A percentile compares a stretch with the other conserved stretches of the same genome.
phyloP scores from a whole-genome alignment of 108 stramenopile species.

The Asterionellopsis glacialis region DNA sequence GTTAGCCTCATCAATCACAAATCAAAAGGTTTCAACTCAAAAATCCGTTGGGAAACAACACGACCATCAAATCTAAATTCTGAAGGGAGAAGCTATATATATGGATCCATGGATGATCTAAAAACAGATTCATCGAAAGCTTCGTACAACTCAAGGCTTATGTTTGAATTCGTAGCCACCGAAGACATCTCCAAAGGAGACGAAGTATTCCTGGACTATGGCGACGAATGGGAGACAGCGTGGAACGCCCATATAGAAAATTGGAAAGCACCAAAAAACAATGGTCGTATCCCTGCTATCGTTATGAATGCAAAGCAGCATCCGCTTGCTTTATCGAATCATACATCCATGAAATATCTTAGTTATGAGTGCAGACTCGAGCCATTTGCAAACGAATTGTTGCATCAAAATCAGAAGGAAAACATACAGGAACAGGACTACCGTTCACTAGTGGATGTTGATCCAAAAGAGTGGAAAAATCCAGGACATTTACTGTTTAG shows the following conservation, averaged over 20 bases:
- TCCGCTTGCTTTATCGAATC: background rate
- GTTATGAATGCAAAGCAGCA: background rate
- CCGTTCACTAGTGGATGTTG: too few relatives aligned
- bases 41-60: conserved; percentile 27
- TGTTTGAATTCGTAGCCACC: conserved; percentile 7
- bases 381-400: conserved; percentile 4
- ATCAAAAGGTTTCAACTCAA: conserved; percentile 26
- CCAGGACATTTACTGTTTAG: too few relatives aligned
- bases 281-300: background rate
- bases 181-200: conserved; percentile 33
- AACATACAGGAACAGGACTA: too few relatives aligned
- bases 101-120: background rate
- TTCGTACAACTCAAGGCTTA: too few relatives aligned
- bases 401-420: background rate
- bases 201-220: conserved; percentile 54
- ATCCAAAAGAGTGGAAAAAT: too few relatives aligned
- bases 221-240: conserved; percentile 24
- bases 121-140: background rate
- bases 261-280: background rate
- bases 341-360: conserved; percentile 6
- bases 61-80: background rate
- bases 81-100: background rate
- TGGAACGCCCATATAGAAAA: too few relatives aligned
- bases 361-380: background rate
- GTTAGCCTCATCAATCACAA: conserved; percentile 57